Base-by-base conservation (phyloP, 768 basidiomycete genomes). In the Boletus vinaceobasis region DNA sequence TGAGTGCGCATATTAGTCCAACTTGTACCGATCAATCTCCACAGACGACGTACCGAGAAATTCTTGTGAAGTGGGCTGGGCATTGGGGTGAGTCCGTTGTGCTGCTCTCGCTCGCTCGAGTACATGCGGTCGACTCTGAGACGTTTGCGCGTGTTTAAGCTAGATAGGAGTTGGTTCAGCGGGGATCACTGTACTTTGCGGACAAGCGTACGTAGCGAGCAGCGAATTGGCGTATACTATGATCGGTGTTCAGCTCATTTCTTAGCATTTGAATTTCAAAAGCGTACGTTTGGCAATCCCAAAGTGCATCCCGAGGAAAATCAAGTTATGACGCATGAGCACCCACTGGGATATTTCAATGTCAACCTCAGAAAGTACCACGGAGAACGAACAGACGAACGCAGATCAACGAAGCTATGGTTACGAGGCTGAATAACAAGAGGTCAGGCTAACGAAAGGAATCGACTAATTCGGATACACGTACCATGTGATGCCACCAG, bases 401-500 rank as follows among this genome's bases (percentile, higher is more conserved):
- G 21, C 71, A 73, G 36, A 71, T 55, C 47, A 71, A 52, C 7
- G 70, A 71, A n/a, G 71, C 64, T 2, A 71, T 60, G 13, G 70
- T 71, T 2, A 71, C 71, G 21, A 72, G 49, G 23, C 69, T 71
- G 37, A 43, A 35, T 26, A 7, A 43, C 6, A 2, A 32, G 4
- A 26, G 2, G 21, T 61, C 11, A 67, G 51, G 13, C 0, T 5
- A 3, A 46, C 7, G 4, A 50, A 31, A 7, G n/a, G 11, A 2
- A 3, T 6, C 0, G 14, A 17, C 1, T 8, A 2, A 17, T 36
- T 33, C 1, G 1, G 23, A 23, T 14, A 7, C 29, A 52, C 58
- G 4, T 52, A 75, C 76, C 74, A 75, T 26, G 82, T 82, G 19
- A 82, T 42, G 4, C 75, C 64, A 38, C 81, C 82, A 15, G 76